These are phyloP conservation scores for Pseudonitzschia multistriata DNA, from an alignment of 108 stramenopile species.

Conservation along the genomic window DNA sequence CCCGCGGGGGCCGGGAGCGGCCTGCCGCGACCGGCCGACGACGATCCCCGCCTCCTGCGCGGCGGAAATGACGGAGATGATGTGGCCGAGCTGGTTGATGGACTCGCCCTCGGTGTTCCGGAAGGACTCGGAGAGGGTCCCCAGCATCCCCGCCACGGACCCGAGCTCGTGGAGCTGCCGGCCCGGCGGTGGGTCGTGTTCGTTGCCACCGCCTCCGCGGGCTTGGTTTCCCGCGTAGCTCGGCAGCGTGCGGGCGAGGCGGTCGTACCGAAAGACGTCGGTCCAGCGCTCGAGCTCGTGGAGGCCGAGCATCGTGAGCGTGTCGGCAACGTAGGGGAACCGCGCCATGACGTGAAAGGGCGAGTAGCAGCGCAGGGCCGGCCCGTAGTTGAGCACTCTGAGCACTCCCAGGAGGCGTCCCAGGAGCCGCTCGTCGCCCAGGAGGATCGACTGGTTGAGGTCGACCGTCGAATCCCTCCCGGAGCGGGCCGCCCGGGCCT, in stretches of 20 bases:
- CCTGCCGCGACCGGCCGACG: conserved; percentile 30
- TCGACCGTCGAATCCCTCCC: conserved; percentile 71
- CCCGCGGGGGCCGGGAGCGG: neutral
- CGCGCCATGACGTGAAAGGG: conserved; percentile 65
- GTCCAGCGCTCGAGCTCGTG: conserved; percentile 55
- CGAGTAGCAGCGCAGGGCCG: conserved; percentile 42
- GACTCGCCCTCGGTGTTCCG: conserved; percentile 21
- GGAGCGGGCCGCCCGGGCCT: conserved; percentile 68
- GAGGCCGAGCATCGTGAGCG: conserved; percentile 56
- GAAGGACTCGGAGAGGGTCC: conserved; percentile 29
- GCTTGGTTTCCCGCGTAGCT: neutral
- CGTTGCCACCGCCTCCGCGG: neutral
- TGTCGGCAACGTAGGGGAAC: conserved; percentile 58
- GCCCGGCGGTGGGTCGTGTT: neutral
- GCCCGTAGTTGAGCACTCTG: conserved; percentile 76
- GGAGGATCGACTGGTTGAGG: conserved; percentile 74
- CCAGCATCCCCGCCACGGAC: conserved; percentile 56
- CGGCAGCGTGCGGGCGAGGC: conserved; percentile 28
- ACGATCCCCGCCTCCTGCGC: conserved; percentile 62
- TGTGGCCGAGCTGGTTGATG: conserved; percentile 48
- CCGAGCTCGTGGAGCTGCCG: conserved; percentile 43
- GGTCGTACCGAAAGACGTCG: conserved; percentile 45
- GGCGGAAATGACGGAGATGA: conserved; percentile 50
- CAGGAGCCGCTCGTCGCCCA: conserved; percentile 60
- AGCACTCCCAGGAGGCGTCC: conserved; percentile 61